Evolutionary conservation across 306 rosid species (phyloP).

Genomic region (Lotus japonicus): DNA sequence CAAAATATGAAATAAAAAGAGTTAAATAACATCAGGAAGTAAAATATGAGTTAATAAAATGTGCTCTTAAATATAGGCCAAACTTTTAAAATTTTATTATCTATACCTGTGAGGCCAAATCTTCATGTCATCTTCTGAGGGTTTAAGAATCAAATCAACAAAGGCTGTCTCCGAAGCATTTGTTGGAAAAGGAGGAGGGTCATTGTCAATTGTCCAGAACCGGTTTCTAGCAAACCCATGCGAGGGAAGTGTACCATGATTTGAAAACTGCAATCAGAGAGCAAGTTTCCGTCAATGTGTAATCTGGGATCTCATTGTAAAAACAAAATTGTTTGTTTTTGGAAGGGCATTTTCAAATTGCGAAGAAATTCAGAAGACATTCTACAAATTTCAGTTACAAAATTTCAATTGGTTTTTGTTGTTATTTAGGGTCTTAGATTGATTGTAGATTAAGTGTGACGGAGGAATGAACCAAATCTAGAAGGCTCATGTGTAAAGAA

Average conservation of each 20-base stretch:
- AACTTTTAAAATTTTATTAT: neutral
- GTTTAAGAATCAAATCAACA: constrained; percentile 83
- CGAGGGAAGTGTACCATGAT: constrained; percentile 54
- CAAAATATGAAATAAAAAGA: neutral
- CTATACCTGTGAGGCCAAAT: constrained; percentile 79
- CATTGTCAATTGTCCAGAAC: constrained; percentile 59
- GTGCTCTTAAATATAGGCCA: neutral
- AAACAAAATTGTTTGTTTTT: neutral
- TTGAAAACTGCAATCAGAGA: constrained; percentile 59
- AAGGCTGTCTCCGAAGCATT: constrained; percentile 49
- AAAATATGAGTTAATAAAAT: neutral
- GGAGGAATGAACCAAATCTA: too few relatives aligned
- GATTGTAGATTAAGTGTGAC: too few relatives aligned
- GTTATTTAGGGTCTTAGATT: too few relatives aligned
- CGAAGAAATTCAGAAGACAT: neutral
- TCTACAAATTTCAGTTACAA: neutral
- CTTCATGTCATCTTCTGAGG: constrained; percentile 66
- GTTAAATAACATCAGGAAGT: neutral
- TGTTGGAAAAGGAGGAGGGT: constrained; percentile 69
- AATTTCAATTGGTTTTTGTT: neutral
- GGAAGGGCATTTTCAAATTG: constrained; percentile 1
- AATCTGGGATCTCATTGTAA: neutral
- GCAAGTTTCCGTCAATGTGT: constrained; percentile 21
- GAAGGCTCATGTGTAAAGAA: too few relatives aligned
- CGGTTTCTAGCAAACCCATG: constrained; percentile 93